Conservation (phyloP, 2,329 filamentous ascomycete species). For the Penicillium olsonii region DNA sequence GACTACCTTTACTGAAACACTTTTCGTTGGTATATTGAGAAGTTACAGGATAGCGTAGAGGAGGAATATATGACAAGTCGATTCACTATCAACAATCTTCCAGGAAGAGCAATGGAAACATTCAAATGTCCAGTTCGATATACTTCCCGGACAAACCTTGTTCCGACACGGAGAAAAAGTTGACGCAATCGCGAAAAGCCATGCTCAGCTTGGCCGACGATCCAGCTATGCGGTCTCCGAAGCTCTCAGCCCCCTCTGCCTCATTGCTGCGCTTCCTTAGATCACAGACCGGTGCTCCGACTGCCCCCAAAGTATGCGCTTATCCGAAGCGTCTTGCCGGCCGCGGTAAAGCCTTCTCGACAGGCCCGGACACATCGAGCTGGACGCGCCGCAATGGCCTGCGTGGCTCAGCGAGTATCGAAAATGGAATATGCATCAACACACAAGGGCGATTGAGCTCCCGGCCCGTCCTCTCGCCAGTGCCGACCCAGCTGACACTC, state of each 20-base stretch:
- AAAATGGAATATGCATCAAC: constrained; percentile 34
- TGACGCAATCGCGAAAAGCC: constrained; percentile 12
- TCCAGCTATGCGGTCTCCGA: constrained; percentile 42
- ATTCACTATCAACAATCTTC: no score
- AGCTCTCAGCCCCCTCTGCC: constrained; percentile 51
- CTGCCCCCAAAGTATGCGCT: constrained; percentile 35
- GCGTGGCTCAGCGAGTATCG: constrained; percentile 26
- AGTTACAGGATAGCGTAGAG: no score
- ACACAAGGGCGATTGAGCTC: constrained; percentile 11
- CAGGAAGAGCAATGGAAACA: no score
- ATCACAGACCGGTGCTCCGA: constrained; percentile 64
- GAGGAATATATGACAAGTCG: no score
- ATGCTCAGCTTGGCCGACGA: constrained; percentile 2
- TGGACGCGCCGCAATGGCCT: constrained; percentile 22
- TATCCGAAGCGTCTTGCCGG: constrained; percentile 15
- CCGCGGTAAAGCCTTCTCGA: constrained; percentile 17
- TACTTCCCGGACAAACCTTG: constrained; percentile 41
- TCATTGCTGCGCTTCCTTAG: constrained; percentile 71
- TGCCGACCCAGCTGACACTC: constrained; percentile 11
- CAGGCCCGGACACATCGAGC: constrained; percentile 19
- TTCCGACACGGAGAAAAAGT: constrained; percentile 21
- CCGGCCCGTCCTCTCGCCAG: constrained; percentile 3
- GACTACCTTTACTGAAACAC: no score
- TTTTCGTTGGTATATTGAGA: no score
- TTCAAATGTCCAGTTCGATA: background rate